These are phyloP conservation scores for Metschnikowia orientalis DNA, from an alignment of 805 yeast species.

Conservation along the genomic window DNA sequence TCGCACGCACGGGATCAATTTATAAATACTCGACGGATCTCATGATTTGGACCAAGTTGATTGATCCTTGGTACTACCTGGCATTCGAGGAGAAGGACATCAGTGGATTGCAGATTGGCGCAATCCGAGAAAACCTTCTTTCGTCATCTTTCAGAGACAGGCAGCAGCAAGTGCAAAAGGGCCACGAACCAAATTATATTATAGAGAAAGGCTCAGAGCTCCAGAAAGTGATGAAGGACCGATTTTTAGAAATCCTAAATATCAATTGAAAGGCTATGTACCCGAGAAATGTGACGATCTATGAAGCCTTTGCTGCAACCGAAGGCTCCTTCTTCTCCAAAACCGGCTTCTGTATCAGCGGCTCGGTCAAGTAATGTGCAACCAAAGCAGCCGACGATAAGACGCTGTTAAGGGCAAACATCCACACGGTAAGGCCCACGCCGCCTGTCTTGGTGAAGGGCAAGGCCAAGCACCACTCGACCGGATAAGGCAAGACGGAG, in stretches of 20 bases:
- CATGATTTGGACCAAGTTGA: constrained; percentile 43
- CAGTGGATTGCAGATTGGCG: neutral
- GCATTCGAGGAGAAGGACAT: constrained; percentile 11
- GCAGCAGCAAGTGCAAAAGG: constrained; percentile 9
- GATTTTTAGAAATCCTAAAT: constrained; percentile 12
- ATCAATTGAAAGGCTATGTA: neutral
- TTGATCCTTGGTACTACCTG: constrained; percentile 43
- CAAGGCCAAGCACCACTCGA: constrained; percentile 56
- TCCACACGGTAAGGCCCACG: constrained; percentile 57
- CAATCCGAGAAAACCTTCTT: constrained; percentile 1
- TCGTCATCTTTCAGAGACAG: constrained; percentile 3
- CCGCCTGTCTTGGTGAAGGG: constrained; percentile 63
- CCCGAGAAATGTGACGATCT: neutral
- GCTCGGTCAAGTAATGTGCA: constrained; percentile 17
- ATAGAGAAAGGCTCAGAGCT: constrained; percentile 10
- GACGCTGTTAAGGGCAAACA: constrained; percentile 38
- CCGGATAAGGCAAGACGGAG: constrained; percentile 49
- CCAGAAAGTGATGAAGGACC: constrained; percentile 8
- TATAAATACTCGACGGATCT: constrained; percentile 41
- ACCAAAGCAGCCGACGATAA: constrained; percentile 17
- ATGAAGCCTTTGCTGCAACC: constrained; percentile 1
- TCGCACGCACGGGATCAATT: constrained; percentile 32
- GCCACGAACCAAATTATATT: constrained; percentile 11
- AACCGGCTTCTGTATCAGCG: constrained; percentile 15
- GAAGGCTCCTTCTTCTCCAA: neutral